Evolutionary conservation across 176 grass and related monocot genomes (phyloP), one percentile per base, ranked within the genome.

Genomic region (Oryza meyeriana): DNA sequence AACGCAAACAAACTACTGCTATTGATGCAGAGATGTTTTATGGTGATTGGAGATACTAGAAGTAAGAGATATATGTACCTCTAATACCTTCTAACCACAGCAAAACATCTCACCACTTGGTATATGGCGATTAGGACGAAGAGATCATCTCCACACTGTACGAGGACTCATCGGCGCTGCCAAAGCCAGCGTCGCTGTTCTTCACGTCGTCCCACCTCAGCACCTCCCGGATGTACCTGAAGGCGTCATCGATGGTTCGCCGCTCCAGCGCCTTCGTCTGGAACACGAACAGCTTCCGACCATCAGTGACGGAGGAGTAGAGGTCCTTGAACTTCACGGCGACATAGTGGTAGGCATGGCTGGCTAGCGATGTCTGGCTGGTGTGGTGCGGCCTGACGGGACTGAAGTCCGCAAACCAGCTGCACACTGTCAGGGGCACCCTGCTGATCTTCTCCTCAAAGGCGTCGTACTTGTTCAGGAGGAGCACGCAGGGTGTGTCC

Each of bases 261-360:
- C 89, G 80, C 22, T 89, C 89, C 31, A 82, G 84, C 38, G 89
- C 92, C 31, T 82, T 85, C 1, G 86, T 62, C 88, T 94, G 89
- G 71, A 87, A 91, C 69, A 94, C 92, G 4, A 91, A 94, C 33
- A 94, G 82, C 28, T 94, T 94, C 11, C 69, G 83, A 26, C 74
- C 50, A 2, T 80, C 55, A 0, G 55, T 66, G 74, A 91, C 24
- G 62, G 86, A 87, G 57, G 36, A 75, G 71, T 94, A 94, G 4
- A 94, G 76, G 27, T 89, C 86, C 47, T 94, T 94, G 50, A 91
- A 94, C 79, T 91, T 91, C 83, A 91, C 77, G 0, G 89, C 92
- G 12, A 89, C 71, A 73, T 91, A 94, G 72, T 85, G 77, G 79
- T 94, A 94, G 2, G 89, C 89, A 27, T 94, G 92, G 16, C 86